Evolutionary conservation across 2,329 filamentous ascomycete species (phyloP).

Genomic region (Chaetomiaceae sp.): DNA sequence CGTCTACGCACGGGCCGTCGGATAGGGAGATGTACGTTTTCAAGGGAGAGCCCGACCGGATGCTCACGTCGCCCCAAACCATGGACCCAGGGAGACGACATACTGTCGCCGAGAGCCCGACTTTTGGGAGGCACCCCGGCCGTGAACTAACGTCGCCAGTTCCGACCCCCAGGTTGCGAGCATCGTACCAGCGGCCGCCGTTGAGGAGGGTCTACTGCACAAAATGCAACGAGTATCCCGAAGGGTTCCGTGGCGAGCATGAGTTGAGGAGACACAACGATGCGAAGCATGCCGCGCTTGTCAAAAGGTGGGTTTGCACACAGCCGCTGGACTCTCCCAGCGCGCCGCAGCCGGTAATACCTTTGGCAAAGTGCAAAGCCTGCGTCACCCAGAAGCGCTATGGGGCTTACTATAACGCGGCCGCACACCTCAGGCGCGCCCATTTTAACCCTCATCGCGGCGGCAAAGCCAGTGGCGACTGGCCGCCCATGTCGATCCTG

Average conservation of each 20-base stretch:
- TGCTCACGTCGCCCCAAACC: constrained; percentile 31
- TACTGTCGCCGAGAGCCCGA: constrained; percentile 44
- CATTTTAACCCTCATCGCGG: constrained; percentile 54
- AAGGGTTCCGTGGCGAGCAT: constrained; percentile 87
- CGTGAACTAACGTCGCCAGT: constrained; percentile 41
- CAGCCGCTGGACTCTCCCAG: constrained; percentile 40
- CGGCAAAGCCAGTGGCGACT: constrained; percentile 54
- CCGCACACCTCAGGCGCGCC: constrained; percentile 52
- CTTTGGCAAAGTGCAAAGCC: constrained; percentile 52
- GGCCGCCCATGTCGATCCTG: constrained; percentile 53
- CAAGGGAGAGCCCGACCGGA: constrained; percentile 27
- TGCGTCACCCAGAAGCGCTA: constrained; percentile 54
- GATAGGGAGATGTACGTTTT: constrained; percentile 30
- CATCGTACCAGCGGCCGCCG: constrained; percentile 49
- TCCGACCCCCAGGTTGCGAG: constrained; percentile 35
- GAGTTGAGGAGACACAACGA: constrained; percentile 68
- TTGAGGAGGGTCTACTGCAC: constrained; percentile 71
- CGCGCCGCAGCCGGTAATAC: constrained; percentile 45
- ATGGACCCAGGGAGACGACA: constrained; percentile 38
- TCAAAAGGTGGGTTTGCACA: constrained; percentile 53
- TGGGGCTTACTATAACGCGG: constrained; percentile 55
- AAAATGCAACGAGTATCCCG: constrained; percentile 74
- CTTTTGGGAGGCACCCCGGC: constrained; percentile 36
- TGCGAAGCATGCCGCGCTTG: constrained; percentile 51
- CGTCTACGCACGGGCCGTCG: constrained; percentile 21